phyloP scores from a whole-genome alignment of 371 early-diverging fungal genomes.

The Batkoa obscura region DNA sequence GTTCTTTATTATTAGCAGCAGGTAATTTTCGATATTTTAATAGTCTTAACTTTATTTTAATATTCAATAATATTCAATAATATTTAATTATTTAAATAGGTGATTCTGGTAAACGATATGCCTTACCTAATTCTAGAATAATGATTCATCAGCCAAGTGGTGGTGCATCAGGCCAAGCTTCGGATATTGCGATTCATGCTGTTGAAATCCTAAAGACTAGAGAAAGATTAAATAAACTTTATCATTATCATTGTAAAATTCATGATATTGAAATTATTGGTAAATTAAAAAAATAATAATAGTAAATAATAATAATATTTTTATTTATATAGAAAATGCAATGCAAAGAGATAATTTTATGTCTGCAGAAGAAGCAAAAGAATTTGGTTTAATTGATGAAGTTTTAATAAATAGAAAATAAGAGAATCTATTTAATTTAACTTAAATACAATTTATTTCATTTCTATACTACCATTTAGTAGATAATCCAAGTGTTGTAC shows the following conservation, averaged over 20 bases:
- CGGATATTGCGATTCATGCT: constrained; percentile 94
- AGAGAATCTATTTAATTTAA: not conserved
- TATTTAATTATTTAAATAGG: constrained; percentile 19
- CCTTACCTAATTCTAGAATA: constrained; percentile 80
- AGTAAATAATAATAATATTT: not conserved
- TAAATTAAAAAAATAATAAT: constrained; percentile 14
- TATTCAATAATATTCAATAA: not conserved
- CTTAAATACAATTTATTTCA: too few species aligned
- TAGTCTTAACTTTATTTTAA: not conserved
- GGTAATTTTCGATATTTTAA: constrained; percentile 18
- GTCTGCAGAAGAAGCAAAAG: constrained; percentile 76
- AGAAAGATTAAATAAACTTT: constrained; percentile 71
- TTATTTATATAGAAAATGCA: constrained; percentile 33
- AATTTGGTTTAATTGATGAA: constrained; percentile 83
- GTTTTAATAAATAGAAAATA: constrained; percentile 14
- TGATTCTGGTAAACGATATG: constrained; percentile 66
- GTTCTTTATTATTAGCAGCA: constrained; percentile 78
- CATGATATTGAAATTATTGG: constrained; percentile 66
- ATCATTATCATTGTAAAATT: constrained; percentile 65
- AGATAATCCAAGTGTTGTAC: too few species aligned
- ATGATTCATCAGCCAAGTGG: constrained; percentile 97
- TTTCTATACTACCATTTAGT: too few species aligned
- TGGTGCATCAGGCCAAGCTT: constrained; percentile 91
- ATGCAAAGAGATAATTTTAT: constrained; percentile 93
- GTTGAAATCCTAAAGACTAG: constrained; percentile 81